Evolutionary conservation across 331 rosid genomes (phyloP), one percentile per base, ranked within the genome.

Genomic region (Quercus phellos): DNA sequence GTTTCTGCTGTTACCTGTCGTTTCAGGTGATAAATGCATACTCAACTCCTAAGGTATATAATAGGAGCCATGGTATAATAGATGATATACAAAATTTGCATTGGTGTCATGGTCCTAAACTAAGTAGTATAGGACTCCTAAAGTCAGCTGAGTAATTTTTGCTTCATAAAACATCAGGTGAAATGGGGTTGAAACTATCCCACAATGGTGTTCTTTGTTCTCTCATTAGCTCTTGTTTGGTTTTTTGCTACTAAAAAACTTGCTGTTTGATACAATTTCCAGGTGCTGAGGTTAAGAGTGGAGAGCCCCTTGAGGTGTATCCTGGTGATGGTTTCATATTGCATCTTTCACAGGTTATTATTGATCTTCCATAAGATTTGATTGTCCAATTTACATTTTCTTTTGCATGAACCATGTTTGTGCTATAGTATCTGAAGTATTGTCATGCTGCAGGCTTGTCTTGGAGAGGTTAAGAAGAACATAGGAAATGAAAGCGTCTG

Each of bases 261-360:
- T 59, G 32, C 51, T 68, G 4, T 63, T 32, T 71, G 26, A 55
- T 53, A 17, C 26, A 51, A 74, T 67, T 60, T 79, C 21, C 78
- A 93, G 98, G 96, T 83, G 89, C 75, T 55, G 94, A 88, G 84
- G 88, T 90, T 51, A 89, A 88, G 84, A 78, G 78, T 75, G 96
- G 91, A 53, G 82, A 87, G 82, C 51, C 92, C 71, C 60, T 89
- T 76, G 79, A 76, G 80, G 93, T 89, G 80, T 78, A 76, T 24
- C 94, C 92, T 2, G 89, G 86, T 19, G 82, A 81, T 50, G 72
- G 46, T 19, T 79, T 12, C 77, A 26, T 87, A 51, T 56, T 93
- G 79, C 96, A 90, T 81, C 89, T 93, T 79, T 87, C 98, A 50
- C 85, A 74, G 94, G 96, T 93, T 54, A 75, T 78, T 59, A 64